Evolutionary conservation across 176 grass and related monocot genomes (phyloP), one percentile per base, ranked within the genome.

Genomic region (Lolium perenne): DNA sequence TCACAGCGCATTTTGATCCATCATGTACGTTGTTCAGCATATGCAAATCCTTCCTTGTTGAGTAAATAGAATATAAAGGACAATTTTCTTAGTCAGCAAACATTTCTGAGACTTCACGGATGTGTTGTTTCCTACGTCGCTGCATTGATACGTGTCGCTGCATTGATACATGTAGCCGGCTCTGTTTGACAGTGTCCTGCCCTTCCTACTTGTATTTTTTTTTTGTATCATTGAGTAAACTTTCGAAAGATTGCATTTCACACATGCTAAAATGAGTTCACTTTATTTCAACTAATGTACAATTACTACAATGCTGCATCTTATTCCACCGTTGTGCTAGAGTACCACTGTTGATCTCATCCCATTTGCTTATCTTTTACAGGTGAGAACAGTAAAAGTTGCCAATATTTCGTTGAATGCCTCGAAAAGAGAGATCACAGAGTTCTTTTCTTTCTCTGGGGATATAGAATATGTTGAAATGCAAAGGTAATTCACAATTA

Each of bases 381-480:
- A 99, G 97, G 88, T 83, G 40, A 95, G 80, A 32, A 99, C 97
- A 61, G 97, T 99, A 50, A 94, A 94, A 88, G 87, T 99, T 75
- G 91, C 87, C 82, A 99, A 96, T 75, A 88, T 99, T 80, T 99
- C 94, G 0, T 82, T 99, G 80, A 86, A 46, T 35, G 97, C 94
- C 67, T 90, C 92, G 58, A 89, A 96, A 89, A 95, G 87, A 55
- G 97, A 96, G 80, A 94, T 99, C 60, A 89, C 80, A 78, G 97
- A 99, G 89, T 99, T 99, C 79, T 96, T 99, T 83, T 96, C 94
- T 84, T 99, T 99, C 82, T 99, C 97, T 32, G 97, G 97, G 54
- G 88, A 92, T 74, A 99, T 99, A 76, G 79, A 94, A 86, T 96
- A 91, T 88, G 82, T 99, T 85, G 97, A 96, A 88, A 96, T 98